Conservation (phyloP, 2,329 filamentous ascomycete genomes). For the Chalaropsis ovoidea region DNA sequence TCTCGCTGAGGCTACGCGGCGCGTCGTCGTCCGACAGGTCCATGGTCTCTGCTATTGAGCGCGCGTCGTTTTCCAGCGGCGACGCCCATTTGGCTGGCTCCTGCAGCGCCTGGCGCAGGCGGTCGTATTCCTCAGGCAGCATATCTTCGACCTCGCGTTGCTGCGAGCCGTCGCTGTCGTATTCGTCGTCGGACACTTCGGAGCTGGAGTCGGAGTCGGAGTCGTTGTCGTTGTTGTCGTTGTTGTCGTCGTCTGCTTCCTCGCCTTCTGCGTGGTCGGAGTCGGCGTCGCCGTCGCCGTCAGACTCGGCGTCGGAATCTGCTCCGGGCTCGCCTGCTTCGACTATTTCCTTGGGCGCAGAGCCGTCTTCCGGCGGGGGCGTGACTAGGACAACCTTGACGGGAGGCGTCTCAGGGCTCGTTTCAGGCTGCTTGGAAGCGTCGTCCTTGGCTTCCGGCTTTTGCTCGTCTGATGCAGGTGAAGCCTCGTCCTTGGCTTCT, state of each 20-base stretch:
- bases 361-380: slow-evolving; percentile 17
- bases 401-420: background rate
- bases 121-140: slow-evolving; percentile 20
- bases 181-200: slow-evolving; percentile 7
- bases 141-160: slow-evolving; percentile 21
- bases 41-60: slow-evolving; percentile 24
- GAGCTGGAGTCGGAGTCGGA: background rate
- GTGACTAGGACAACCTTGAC: slow-evolving; percentile 17
- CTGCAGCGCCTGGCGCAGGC: slow-evolving; percentile 27
- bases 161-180: slow-evolving; percentile 17
- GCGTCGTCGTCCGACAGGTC: slow-evolving; percentile 21
- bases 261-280: background rate
- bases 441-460: slow-evolving; percentile 8
- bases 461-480: slow-evolving; percentile 20
- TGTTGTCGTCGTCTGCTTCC: background rate
- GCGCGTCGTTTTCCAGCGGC: slow-evolving; percentile 17
- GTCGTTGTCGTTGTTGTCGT: slow-evolving; percentile 5
- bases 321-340: background rate
- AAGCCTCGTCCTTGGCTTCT: slow-evolving; percentile 17
- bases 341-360: slow-evolving; percentile 5
- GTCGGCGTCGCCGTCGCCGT: background rate
- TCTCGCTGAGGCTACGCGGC: slow-evolving; percentile 22
- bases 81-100: slow-evolving; percentile 21
- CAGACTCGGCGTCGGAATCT: background rate
- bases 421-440: background rate